A percentile compares a stretch with the other conserved stretches of the same genome.
Conservation (phyloP, 2,329 filamentous ascomycete species). For the Penicillium vulpinum region DNA sequence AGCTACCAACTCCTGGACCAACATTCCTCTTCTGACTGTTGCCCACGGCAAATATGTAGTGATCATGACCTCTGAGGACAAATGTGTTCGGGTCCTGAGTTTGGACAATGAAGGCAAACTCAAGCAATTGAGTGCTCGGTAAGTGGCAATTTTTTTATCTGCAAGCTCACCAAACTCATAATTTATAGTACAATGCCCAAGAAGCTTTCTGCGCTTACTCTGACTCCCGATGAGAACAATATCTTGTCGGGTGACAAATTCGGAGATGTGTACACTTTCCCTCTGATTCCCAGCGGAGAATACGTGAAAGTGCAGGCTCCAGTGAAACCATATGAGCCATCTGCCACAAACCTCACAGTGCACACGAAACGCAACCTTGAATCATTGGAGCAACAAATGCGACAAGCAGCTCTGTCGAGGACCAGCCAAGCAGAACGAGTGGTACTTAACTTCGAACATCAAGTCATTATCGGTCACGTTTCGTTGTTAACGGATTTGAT, state of each 20-base stretch:
- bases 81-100: slow-evolving; percentile 79
- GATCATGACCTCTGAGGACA: slow-evolving; percentile 86
- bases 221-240: slow-evolving; percentile 68
- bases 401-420: slow-evolving; percentile 45
- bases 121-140: slow-evolving; percentile 71
- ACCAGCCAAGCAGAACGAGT: slow-evolving; percentile 47
- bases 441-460: slow-evolving; percentile 66
- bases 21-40: slow-evolving; percentile 66
- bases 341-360: slow-evolving; percentile 60
- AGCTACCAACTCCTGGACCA: slow-evolving; percentile 46
- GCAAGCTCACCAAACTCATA: slow-evolving; percentile 14
- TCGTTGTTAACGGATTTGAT: slow-evolving; percentile 84
- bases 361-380: slow-evolving; percentile 62
- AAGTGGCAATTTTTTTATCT: slow-evolving; percentile 22
- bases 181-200: slow-evolving; percentile 75
- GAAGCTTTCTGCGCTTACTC: slow-evolving; percentile 72
- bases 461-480: slow-evolving; percentile 85
- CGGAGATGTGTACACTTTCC: slow-evolving; percentile 89
- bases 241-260: slow-evolving; percentile 93
- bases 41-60: slow-evolving; percentile 68
- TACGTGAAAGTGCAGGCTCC: slow-evolving; percentile 32
- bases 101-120: slow-evolving; percentile 63
- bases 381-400: slow-evolving; percentile 58
- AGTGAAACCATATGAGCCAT: slow-evolving; percentile 48
- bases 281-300: slow-evolving; percentile 57